A percentile compares a stretch with the other conserved stretches of the same genome.
These are phyloP conservation scores for Tagetes erecta DNA, from an alignment of 129 eudicot genomes.

Conservation along the genomic window DNA sequence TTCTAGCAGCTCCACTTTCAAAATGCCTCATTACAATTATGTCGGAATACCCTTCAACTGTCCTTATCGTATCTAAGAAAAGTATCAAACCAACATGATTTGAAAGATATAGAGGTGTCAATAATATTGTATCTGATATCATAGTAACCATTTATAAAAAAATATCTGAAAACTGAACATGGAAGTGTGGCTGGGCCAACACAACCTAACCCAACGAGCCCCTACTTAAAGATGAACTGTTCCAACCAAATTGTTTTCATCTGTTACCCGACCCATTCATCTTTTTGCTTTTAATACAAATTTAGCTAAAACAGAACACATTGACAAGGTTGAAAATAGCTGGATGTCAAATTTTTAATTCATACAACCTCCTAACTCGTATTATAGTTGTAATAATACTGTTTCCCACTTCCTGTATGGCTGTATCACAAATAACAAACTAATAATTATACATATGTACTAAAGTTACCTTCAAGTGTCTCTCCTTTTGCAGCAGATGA, in stretches of 20 bases:
- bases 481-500: slow-evolving; percentile 99
- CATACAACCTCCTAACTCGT: neutral
- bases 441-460: neutral
- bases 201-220: neutral
- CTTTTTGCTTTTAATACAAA: neutral
- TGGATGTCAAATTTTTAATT: neutral
- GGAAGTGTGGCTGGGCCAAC: neutral
- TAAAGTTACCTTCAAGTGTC: slow-evolving; percentile 79
- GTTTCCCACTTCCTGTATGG: neutral
- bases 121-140: neutral
- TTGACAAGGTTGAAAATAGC: neutral
- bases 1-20: slow-evolving; percentile 96
- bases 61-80: slow-evolving; percentile 77
- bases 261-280: neutral
- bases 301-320: neutral
- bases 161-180: neutral
- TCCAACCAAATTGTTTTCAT: neutral
- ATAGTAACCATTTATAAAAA: neutral
- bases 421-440: neutral
- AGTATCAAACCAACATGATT: slow-evolving; percentile 17
- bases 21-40: slow-evolving; percentile 98
- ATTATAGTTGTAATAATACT: neutral
- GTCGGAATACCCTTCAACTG: slow-evolving; percentile 95
- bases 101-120: neutral
- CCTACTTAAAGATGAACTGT: neutral